phyloP scores from a whole-genome alignment of 2,329 filamentous ascomycete genomes.

The Cladosporium sp. region DNA sequence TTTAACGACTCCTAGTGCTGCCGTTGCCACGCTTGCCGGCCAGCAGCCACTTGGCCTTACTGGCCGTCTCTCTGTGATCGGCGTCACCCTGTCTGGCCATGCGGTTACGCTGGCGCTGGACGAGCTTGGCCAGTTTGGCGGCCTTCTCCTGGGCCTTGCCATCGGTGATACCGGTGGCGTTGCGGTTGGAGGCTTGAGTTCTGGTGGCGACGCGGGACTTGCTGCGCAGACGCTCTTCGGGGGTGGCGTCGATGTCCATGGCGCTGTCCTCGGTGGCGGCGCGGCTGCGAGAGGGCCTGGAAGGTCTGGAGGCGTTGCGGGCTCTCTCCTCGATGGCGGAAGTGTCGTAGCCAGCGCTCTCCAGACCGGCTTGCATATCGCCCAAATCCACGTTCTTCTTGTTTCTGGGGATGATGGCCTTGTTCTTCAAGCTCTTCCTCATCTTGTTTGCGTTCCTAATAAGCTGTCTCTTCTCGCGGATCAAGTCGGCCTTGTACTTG shows the following conservation, averaged over 20 bases:
- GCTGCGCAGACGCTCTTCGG: conserved; percentile 43
- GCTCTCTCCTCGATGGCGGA: conserved; percentile 68
- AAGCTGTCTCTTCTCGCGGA: conserved; percentile 87
- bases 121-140: conserved; percentile 79
- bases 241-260: conserved; percentile 62
- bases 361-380: conserved; percentile 80
- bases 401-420: conserved; percentile 83
- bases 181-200: conserved; percentile 62
- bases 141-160: conserved; percentile 67
- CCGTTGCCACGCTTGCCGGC: conserved; percentile 90
- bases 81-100: conserved; percentile 96
- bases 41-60: conserved; percentile 86
- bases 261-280: conserved; percentile 61
- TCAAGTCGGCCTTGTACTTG: conserved; percentile 86
- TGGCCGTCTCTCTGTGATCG: conserved; percentile 79
- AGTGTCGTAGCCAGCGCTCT: conserved; percentile 80
- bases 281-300: conserved; percentile 58
- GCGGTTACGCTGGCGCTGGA: conserved; percentile 97
- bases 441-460: conserved; percentile 93
- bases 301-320: conserved; percentile 55
- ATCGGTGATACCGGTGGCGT: conserved; percentile 71
- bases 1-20: conserved; percentile 62
- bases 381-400: conserved; percentile 75
- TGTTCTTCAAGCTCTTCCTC: conserved; percentile 96
- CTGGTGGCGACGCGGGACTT: conserved; percentile 61